Percentiles rank a stretch among this genome's conserved stretches.
These are phyloP conservation scores for Cercospora zeina DNA, from an alignment of 2,329 filamentous ascomycete genomes.

Conservation along the genomic window DNA sequence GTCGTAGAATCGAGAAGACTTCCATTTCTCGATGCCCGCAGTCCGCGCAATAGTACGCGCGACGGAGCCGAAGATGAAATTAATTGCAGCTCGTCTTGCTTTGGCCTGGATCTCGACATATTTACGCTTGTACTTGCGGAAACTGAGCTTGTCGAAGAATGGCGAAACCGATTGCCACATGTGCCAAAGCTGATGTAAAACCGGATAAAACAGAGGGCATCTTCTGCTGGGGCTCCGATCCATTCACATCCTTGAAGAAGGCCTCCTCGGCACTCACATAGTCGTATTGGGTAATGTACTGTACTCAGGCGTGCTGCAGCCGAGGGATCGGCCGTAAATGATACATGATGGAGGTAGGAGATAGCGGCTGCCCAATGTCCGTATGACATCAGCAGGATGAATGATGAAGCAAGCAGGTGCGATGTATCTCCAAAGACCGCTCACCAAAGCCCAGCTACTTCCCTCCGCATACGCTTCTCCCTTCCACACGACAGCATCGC, in stretches of 20 bases:
- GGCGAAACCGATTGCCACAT: not conserved
- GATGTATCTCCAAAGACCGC: constrained; percentile 25
- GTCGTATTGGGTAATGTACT: too few species aligned
- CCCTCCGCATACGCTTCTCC: not conserved
- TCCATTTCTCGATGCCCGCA: not conserved
- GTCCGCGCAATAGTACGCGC: not conserved
- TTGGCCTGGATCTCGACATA: not conserved
- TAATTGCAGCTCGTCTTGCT: not conserved
- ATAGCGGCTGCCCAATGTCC: too few species aligned
- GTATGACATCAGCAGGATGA: too few species aligned
- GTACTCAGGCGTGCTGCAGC: too few species aligned
- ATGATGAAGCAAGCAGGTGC: constrained; percentile 31
- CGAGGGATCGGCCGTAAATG: too few species aligned
- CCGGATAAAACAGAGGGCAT: too few species aligned
- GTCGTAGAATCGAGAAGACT: not conserved
- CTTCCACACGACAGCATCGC: constrained; percentile 14
- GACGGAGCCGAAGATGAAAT: not conserved
- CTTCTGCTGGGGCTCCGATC: too few species aligned
- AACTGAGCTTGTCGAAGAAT: not conserved
- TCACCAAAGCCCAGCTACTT: constrained; percentile 2
- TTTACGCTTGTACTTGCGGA: not conserved
- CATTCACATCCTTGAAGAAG: too few species aligned
- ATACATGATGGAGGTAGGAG: too few species aligned
- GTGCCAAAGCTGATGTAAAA: too few species aligned
- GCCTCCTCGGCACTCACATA: too few species aligned